These are phyloP conservation scores for Tubosaeta sp. DNA, from an alignment of 768 basidiomycete species.

Conservation along the genomic window DNA sequence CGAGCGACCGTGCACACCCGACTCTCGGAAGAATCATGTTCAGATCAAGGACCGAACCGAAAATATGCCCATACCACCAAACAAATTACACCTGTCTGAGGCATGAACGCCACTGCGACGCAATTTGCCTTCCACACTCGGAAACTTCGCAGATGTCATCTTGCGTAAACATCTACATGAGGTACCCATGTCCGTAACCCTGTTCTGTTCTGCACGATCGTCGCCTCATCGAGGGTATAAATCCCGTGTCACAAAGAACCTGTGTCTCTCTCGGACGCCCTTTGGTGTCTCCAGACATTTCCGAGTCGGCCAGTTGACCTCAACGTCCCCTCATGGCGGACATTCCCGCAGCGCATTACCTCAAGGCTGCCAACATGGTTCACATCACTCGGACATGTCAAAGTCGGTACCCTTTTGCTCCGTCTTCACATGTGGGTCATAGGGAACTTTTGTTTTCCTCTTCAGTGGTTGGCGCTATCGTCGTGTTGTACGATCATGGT, in stretches of 20 bases:
- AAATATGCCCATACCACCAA: not conserved
- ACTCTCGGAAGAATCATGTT: not conserved
- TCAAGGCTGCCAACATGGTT: slow-evolving; percentile 1
- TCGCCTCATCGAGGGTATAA: not conserved
- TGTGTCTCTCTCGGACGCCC: not conserved
- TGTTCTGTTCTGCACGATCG: not conserved
- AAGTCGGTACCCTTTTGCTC: slow-evolving; percentile 1
- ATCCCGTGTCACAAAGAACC: not conserved
- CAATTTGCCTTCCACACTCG: not conserved
- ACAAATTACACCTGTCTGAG: not conserved
- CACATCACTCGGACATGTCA: slow-evolving; percentile 7
- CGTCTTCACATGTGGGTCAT: not conserved
- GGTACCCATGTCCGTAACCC: not conserved
- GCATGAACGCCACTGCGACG: not conserved
- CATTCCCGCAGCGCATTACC: not conserved
- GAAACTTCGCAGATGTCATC: not conserved
- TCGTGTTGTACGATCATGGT: slow-evolving; percentile 21
- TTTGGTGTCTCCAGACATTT: not conserved
- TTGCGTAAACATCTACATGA: slow-evolving; percentile 1
- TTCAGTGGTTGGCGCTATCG: slow-evolving; percentile 5
- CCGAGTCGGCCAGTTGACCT: slow-evolving; percentile 1
- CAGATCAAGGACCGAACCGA: not conserved
- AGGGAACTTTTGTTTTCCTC: not conserved
- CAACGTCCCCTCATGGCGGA: slow-evolving; percentile 1
- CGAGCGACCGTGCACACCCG: not conserved